Percentiles rank a stretch among this genome's conserved stretches.
Conservation (phyloP, 116 monocot species). For the Dioscorea cayenensis region DNA sequence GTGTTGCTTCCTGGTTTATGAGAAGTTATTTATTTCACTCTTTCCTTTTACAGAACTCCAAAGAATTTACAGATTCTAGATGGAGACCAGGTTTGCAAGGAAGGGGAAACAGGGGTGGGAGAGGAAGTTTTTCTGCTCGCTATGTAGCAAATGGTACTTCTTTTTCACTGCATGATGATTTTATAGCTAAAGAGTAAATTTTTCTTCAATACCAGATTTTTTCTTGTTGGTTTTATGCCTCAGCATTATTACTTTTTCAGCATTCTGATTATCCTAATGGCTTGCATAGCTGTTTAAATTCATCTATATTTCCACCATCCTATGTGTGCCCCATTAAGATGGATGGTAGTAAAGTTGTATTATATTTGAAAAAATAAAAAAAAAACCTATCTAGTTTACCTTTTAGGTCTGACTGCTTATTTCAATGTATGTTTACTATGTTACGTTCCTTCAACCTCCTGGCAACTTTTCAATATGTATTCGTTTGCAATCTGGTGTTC, state of each 20-base stretch:
- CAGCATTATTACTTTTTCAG: not conserved
- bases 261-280: too few species aligned
- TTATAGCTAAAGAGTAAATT: not conserved
- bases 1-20: not conserved
- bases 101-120: slow-evolving; percentile 42
- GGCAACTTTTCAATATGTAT: too few species aligned
- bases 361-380: too few species aligned
- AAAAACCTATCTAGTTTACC: too few species aligned
- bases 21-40: not conserved
- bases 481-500: too few species aligned
- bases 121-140: slow-evolving; percentile 48
- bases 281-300: not conserved
- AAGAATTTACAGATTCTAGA: slow-evolving; percentile 31
- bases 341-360: too few species aligned
- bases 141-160: slow-evolving; percentile 44
- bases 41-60: slow-evolving; percentile 32
- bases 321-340: not conserved
- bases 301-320: not conserved
- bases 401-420: too few species aligned
- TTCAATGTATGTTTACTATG: too few species aligned
- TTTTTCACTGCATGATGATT: not conserved
- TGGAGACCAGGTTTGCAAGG: slow-evolving; percentile 35
- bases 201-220: not conserved
- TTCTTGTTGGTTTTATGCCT: not conserved
- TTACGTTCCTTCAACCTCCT: too few species aligned